Evolutionary conservation across 768 basidiomycete genomes (phyloP).

Genomic region (Termitomyces sp.): DNA sequence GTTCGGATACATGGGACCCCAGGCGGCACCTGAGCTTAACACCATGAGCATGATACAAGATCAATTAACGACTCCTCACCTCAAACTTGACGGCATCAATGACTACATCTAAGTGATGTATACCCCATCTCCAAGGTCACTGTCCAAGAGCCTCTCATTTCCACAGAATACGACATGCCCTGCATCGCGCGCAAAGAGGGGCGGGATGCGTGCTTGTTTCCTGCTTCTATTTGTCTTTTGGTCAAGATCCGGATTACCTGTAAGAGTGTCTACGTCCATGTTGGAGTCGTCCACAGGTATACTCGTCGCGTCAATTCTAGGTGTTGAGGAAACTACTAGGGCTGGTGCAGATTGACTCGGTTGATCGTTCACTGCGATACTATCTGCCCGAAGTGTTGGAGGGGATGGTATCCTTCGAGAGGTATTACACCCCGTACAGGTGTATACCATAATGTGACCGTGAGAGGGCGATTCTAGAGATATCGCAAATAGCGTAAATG

Average conservation of each 20-base stretch:
- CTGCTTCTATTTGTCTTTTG: constrained; percentile 6
- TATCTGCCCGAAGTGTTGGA: constrained; percentile 23
- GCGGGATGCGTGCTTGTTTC: constrained; percentile 38
- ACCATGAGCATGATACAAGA: not conserved
- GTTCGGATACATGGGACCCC: not conserved
- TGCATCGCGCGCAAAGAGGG: constrained; percentile 55
- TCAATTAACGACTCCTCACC: not conserved
- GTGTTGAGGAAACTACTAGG: not conserved
- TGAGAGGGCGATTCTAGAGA: constrained; percentile 33
- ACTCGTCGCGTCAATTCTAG: not conserved
- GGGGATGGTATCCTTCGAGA: constrained; percentile 67
- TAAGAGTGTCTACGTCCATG: not conserved
- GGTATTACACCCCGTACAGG: constrained; percentile 52
- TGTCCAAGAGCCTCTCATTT: constrained; percentile 36
- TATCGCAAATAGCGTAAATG: not conserved
- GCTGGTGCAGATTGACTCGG: not conserved
- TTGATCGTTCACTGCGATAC: not conserved
- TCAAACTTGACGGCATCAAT: not conserved
- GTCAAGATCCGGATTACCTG: not conserved
- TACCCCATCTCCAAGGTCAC: constrained; percentile 18
- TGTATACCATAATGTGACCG: constrained; percentile 50
- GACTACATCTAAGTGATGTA: constrained; percentile 18
- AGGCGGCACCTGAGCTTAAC: not conserved
- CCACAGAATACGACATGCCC: constrained; percentile 70
- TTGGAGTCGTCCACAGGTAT: not conserved